phyloP scores from a whole-genome alignment of 345 rosid genomes.

The Mallotus nudiflorus region DNA sequence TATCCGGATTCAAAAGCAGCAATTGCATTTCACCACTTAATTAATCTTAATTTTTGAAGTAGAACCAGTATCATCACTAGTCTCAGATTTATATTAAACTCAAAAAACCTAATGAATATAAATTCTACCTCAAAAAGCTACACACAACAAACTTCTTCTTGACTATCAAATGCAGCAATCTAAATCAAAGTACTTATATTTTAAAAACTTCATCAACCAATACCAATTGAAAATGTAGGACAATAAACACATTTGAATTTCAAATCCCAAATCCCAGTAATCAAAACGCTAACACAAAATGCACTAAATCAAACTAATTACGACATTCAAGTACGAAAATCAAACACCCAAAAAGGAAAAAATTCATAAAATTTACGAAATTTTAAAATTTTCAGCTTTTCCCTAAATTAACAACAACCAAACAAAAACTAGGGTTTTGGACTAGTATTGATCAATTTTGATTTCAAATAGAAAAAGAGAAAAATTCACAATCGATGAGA shows the following conservation, averaged over 20 bases:
- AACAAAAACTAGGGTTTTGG: slow-evolving; percentile 47
- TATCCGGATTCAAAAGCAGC: not conserved
- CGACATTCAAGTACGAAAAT: slow-evolving; percentile 14
- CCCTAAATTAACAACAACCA: slow-evolving; percentile 26
- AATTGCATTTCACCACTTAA: not conserved
- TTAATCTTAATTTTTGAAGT: not conserved
- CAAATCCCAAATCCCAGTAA: slow-evolving; percentile 8
- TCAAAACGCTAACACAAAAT: slow-evolving; percentile 9
- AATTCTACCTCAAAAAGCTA: slow-evolving; percentile 10
- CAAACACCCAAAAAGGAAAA: not conserved
- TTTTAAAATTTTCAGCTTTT: not conserved
- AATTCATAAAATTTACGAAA: not conserved
- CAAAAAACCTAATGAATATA: slow-evolving; percentile 20
- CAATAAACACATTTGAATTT: slow-evolving; percentile 2
- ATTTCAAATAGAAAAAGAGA: not conserved
- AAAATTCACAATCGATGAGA: slow-evolving; percentile 5
- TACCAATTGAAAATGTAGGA: slow-evolving; percentile 13
- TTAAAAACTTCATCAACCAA: not conserved
- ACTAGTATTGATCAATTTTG: slow-evolving; percentile 15
- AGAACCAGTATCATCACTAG: not conserved
- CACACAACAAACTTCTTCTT: not conserved
- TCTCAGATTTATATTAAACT: not conserved
- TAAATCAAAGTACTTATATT: slow-evolving; percentile 11
- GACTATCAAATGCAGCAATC: slow-evolving; percentile 11
- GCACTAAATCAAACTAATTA: slow-evolving; percentile 14